These are phyloP conservation scores for Fagus crenata DNA, from an alignment of 306 rosid genomes.

Conservation along the genomic window DNA sequence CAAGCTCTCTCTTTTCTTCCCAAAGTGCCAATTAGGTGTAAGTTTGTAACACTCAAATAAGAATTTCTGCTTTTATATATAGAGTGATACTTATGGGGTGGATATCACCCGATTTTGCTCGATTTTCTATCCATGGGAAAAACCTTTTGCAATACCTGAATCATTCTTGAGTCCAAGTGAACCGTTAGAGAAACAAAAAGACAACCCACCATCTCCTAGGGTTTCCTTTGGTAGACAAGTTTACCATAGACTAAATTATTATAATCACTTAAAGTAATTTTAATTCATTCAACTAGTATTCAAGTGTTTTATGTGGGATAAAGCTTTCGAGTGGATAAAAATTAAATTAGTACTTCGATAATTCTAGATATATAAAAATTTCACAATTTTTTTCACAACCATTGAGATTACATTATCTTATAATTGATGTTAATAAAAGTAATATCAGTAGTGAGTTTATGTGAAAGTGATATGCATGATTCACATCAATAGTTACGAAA, in stretches of 20 bases:
- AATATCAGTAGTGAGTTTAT: no score
- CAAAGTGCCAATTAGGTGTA: conserved; percentile 1
- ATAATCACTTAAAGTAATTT: no score
- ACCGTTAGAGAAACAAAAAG: background rate
- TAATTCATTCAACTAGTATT: no score
- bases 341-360: no score
- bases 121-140: background rate
- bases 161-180: no score
- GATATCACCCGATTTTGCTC: background rate
- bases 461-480: no score
- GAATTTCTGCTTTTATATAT: background rate
- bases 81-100: background rate
- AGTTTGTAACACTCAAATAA: background rate
- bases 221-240: background rate
- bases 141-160: background rate
- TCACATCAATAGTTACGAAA: no score
- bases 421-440: no score
- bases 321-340: no score
- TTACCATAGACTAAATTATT: background rate
- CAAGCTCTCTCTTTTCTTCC: background rate
- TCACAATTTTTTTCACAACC: no score
- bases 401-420: no score
- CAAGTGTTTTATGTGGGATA: background rate
- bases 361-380: no score
- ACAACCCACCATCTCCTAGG: background rate